Evolutionary conservation across 495 filamentous ascomycete genomes (phyloP).

Genomic region (Bryoglossum gracile): DNA sequence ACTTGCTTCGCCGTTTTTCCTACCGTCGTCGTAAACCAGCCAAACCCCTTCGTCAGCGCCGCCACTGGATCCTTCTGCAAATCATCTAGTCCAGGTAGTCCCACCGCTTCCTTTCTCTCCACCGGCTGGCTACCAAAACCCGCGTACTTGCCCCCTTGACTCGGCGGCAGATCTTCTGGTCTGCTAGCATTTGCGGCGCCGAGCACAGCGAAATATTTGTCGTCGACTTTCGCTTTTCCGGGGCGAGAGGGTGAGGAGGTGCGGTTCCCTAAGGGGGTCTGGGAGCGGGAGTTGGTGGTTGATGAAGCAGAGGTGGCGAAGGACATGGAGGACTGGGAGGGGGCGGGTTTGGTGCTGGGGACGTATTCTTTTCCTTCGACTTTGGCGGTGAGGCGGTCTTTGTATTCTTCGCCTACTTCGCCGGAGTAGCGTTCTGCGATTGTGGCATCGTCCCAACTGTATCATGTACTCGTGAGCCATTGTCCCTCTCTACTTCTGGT

Average conservation of each 20-base stretch:
- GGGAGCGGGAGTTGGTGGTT: constrained; percentile 11
- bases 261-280: constrained; percentile 23
- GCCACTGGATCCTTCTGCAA: constrained; percentile 86
- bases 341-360: constrained; percentile 46
- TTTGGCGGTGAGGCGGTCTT: constrained; percentile 79
- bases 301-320: constrained; percentile 10
- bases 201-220: constrained; percentile 82
- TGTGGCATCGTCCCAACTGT: constrained; percentile 64
- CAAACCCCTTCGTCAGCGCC: constrained; percentile 84
- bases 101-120: constrained; percentile 29
- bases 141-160: constrained; percentile 82
- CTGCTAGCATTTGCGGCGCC: constrained; percentile 74
- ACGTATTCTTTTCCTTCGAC: constrained; percentile 81
- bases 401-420: constrained; percentile 88
- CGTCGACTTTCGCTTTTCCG: constrained; percentile 55
- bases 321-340: constrained; percentile 16
- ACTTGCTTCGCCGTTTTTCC: constrained; percentile 82
- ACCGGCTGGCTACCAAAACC: constrained; percentile 59
- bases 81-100: constrained; percentile 63
- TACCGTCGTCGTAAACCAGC: constrained; percentile 84
- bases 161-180: constrained; percentile 66
- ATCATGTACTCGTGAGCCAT: too few species aligned
- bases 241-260: constrained; percentile 22
- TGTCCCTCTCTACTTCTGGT: too few species aligned
- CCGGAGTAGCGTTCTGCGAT: constrained; percentile 83